Evolutionary conservation across 768 basidiomycete genomes (phyloP).

Genomic region (Hypsizygus marmoreus): DNA sequence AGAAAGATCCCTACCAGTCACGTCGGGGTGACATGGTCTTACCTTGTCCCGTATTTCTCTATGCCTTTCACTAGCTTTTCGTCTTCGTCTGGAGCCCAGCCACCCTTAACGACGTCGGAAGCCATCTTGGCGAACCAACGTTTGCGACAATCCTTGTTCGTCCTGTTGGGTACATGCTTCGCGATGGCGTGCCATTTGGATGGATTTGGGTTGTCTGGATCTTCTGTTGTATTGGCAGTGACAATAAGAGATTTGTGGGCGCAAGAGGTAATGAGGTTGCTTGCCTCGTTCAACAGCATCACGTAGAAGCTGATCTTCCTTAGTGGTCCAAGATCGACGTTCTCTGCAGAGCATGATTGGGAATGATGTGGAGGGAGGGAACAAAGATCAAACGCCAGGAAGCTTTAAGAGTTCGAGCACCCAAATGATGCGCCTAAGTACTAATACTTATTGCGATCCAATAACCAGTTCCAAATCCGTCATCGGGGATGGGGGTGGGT

Average conservation of each 20-base stretch:
- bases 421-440: constrained; percentile 23
- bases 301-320: constrained; percentile 54
- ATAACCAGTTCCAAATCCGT: constrained; percentile 21
- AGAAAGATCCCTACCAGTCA: not conserved
- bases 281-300: constrained; percentile 51
- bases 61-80: constrained; percentile 58
- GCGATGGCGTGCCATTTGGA: constrained; percentile 66
- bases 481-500: constrained; percentile 26
- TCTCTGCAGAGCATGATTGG: constrained; percentile 43
- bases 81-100: constrained; percentile 64
- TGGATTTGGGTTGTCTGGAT: constrained; percentile 55
- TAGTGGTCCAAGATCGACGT: constrained; percentile 52
- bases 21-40: constrained; percentile 7
- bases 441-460: constrained; percentile 19
- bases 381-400: constrained; percentile 14
- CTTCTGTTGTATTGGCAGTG: constrained; percentile 40
- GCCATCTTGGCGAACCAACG: constrained; percentile 68
- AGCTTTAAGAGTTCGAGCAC: constrained; percentile 18
- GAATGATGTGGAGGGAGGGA: constrained; percentile 17
- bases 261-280: constrained; percentile 3
- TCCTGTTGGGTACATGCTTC: constrained; percentile 62
- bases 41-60: constrained; percentile 58
- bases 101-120: constrained; percentile 61
- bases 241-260: constrained; percentile 11
- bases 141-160: constrained; percentile 66